phyloP scores from a whole-genome alignment of 1,284 basidiomycete species.

The Sphaerobolus stellatus region DNA sequence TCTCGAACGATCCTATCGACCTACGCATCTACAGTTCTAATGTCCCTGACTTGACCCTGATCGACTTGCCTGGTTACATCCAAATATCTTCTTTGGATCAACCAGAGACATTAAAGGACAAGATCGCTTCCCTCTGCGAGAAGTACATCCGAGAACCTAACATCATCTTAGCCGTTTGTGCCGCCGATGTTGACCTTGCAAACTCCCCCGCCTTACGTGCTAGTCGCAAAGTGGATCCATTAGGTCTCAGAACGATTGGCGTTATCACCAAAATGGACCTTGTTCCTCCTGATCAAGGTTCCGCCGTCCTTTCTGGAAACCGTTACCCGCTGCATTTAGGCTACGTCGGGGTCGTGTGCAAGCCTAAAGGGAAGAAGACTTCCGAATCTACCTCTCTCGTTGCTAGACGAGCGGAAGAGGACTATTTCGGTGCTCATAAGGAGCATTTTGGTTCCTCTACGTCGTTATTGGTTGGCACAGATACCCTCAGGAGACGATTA shows the following conservation, averaged over 20 bases:
- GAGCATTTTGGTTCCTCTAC: constrained; percentile 72
- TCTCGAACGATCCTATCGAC: constrained; percentile 95
- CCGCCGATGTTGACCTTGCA: constrained; percentile 97
- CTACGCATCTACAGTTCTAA: constrained; percentile 94
- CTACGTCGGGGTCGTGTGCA: constrained; percentile 97
- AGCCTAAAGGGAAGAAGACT: constrained; percentile 54
- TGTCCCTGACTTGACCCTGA: constrained; percentile 95
- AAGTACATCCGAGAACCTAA: constrained; percentile 98
- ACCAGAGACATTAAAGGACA: constrained; percentile 91
- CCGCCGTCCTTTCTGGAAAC: constrained; percentile 81
- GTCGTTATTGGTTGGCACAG: constrained; percentile 86
- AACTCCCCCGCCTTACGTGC: constrained; percentile 96
- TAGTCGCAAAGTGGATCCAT: constrained; percentile 90
- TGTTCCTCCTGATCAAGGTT: constrained; percentile 83
- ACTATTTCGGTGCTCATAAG: constrained; percentile 75
- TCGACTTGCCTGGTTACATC: constrained; percentile 97
- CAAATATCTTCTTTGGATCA: constrained; percentile 96
- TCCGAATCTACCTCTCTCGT: constrained; percentile 50
- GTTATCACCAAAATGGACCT: constrained; percentile 99
- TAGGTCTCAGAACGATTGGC: constrained; percentile 93
- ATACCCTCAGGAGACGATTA: constrained; percentile 82
- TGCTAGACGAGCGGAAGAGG: constrained; percentile 70
- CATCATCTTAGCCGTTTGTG: constrained; percentile 96
- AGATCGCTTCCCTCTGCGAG: constrained; percentile 87
- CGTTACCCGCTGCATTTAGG: constrained; percentile 97